These are phyloP conservation scores for Graphiopsis chlorocephala DNA, from an alignment of 2,329 filamentous ascomycete genomes.

Conservation along the genomic window DNA sequence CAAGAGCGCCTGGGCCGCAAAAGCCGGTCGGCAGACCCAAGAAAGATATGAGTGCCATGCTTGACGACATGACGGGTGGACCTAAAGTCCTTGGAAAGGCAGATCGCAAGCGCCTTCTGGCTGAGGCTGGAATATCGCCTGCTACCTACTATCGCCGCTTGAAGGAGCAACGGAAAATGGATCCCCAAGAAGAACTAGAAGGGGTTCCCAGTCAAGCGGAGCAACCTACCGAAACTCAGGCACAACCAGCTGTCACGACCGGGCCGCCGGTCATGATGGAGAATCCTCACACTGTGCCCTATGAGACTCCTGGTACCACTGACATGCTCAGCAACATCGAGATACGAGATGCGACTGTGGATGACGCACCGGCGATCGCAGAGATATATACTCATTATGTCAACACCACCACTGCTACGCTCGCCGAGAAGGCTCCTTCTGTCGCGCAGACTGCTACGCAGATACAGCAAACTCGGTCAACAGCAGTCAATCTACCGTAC, in stretches of 20 bases:
- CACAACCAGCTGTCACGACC: neutral
- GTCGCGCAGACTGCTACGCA: neutral
- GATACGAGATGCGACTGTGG: constrained; percentile 16
- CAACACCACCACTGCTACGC: constrained; percentile 18
- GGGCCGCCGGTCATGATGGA: neutral
- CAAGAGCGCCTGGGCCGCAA: constrained; percentile 11
- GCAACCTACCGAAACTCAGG: neutral
- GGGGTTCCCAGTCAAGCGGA: neutral
- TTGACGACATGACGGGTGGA: constrained; percentile 3
- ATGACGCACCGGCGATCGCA: constrained; percentile 16
- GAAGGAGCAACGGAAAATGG: constrained; percentile 7
- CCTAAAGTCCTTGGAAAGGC: constrained; percentile 7
- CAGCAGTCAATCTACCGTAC: constrained; percentile 18
- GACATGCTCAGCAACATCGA: constrained; percentile 16
- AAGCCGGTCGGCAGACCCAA: constrained; percentile 13
- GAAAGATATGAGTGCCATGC: constrained; percentile 10
- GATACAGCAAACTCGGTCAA: constrained; percentile 15
- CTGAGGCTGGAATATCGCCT: constrained; percentile 12
- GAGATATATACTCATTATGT: constrained; percentile 22
- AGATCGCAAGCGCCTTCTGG: constrained; percentile 11
- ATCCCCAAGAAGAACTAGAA: neutral
- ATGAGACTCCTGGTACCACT: neutral
- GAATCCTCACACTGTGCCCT: neutral
- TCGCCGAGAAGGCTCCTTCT: constrained; percentile 17
- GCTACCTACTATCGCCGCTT: constrained; percentile 12